Percentiles rank a stretch among this genome's conserved stretches.
These are phyloP conservation scores for Cicer bijugum DNA, from an alignment of 306 rosid genomes.

Conservation along the genomic window DNA sequence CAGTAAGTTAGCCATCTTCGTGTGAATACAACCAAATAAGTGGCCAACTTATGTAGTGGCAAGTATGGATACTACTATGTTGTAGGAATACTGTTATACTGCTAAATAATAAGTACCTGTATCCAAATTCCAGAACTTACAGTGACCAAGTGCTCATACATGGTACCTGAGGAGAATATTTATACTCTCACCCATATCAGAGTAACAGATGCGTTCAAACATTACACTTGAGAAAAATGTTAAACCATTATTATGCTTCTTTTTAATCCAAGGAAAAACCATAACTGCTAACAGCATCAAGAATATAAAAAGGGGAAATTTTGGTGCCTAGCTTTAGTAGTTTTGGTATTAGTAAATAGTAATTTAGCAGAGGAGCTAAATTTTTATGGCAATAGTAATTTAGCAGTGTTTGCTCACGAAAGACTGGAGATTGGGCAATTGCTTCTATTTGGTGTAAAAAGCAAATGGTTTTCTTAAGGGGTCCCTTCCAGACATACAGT, in stretches of 20 bases:
- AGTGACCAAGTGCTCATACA: not conserved
- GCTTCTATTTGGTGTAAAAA: conserved; percentile 26
- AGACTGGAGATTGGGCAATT: conserved; percentile 21
- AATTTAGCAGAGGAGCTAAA: not conserved
- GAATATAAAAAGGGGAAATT: conserved; percentile 30
- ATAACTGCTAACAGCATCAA: not conserved
- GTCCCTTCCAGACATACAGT: conserved; percentile 12
- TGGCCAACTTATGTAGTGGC: conserved; percentile 18
- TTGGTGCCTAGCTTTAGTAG: not conserved
- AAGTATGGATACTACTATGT: conserved; percentile 12
- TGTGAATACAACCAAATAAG: conserved; percentile 23
- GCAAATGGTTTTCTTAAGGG: conserved; percentile 27
- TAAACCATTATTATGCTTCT: not conserved
- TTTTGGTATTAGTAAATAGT: conserved; percentile 7
- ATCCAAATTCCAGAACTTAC: conserved; percentile 7
- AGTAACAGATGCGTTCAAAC: conserved; percentile 32
- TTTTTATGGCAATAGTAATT: conserved; percentile 22
- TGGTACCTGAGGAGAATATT: not conserved
- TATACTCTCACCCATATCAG: conserved; percentile 14
- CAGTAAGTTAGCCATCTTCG: conserved; percentile 19
- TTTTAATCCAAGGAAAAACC: conserved; percentile 10
- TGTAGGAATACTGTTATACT: conserved; percentile 2
- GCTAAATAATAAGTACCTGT: conserved; percentile 23
- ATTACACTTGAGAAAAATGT: conserved; percentile 25
- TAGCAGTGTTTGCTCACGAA: not conserved